A percentile compares a stretch with the other conserved stretches of the same genome.
Evolutionary conservation across 108 stramenopile species (phyloP).

Genomic region (Seminavis robusta): DNA sequence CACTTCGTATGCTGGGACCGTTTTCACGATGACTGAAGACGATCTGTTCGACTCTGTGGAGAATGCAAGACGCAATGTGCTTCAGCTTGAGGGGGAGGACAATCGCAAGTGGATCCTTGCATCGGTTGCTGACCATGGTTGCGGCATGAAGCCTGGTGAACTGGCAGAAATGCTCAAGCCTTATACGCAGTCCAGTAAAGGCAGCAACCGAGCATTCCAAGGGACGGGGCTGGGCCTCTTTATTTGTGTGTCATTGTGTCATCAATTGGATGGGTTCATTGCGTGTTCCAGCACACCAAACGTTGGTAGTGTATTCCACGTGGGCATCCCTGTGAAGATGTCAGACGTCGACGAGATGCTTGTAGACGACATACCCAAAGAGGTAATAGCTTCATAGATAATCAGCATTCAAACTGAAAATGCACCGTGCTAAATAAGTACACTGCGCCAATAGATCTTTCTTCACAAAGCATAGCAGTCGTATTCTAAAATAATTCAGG

Average conservation of each 20-base stretch:
- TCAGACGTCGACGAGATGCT: too few relatives aligned
- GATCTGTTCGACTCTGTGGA: background rate
- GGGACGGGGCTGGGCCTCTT: conserved; percentile 17
- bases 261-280: conserved; percentile 9
- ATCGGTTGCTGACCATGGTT: conserved; percentile 10
- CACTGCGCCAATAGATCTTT: too few relatives aligned
- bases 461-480: too few relatives aligned
- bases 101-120: conserved; percentile 8
- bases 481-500: too few relatives aligned
- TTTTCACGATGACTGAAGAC: conserved; percentile 11
- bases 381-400: too few relatives aligned
- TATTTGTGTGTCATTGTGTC: conserved; percentile 20
- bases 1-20: background rate
- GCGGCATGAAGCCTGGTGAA: conserved; percentile 11
- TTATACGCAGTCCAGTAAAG: conserved; percentile 14
- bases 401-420: too few relatives aligned
- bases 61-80: background rate
- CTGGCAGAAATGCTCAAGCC: conserved; percentile 13
- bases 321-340: conserved; percentile 15
- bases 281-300: conserved; percentile 9
- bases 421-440: too few relatives aligned
- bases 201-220: conserved; percentile 8
- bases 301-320: conserved; percentile 4
- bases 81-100: too few relatives aligned
- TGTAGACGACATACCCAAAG: too few relatives aligned